phyloP scores from a whole-genome alignment of 768 basidiomycete species.

The Amanita polypyramis region DNA sequence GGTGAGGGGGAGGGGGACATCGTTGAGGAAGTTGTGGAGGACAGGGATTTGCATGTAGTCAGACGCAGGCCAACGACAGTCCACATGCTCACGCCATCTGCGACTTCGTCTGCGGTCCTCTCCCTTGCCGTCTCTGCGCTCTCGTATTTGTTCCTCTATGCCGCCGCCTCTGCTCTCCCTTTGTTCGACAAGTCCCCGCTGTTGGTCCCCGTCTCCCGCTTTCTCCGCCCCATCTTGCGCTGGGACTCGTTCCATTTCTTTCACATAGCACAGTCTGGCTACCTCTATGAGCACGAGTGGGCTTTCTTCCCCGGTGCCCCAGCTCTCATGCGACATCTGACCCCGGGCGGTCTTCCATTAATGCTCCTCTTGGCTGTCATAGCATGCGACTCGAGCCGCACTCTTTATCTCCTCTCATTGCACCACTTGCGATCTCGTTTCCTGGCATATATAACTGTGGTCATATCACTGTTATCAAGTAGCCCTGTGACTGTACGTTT shows the following conservation, averaged over 20 bases:
- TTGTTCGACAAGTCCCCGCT: conserved; percentile 30
- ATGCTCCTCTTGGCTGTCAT: conserved; percentile 28
- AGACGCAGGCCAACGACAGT: conserved; percentile 8
- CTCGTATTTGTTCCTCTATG: conserved; percentile 17
- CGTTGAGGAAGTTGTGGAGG: conserved; percentile 39
- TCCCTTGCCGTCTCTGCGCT: conserved; percentile 6
- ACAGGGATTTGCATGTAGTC: conserved; percentile 10
- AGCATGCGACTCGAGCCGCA: conserved; percentile 30
- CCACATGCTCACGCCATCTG: neutral
- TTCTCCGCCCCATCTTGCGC: conserved; percentile 35
- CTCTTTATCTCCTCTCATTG: conserved; percentile 50
- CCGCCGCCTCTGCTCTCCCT: conserved; percentile 18
- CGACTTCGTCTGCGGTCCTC: conserved; percentile 8
- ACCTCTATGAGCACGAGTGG: conserved; percentile 70
- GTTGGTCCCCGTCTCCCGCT: conserved; percentile 14
- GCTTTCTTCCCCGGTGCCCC: conserved; percentile 78
- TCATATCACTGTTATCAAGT: conserved; percentile 70
- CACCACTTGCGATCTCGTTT: conserved; percentile 42
- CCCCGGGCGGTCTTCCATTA: conserved; percentile 8
- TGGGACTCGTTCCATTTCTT: conserved; percentile 89
- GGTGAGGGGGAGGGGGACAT: conserved; percentile 53
- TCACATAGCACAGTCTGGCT: conserved; percentile 48
- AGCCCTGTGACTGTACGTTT: conserved; percentile 68
- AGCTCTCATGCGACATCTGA: conserved; percentile 34
- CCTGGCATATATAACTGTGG: conserved; percentile 48